Evolutionary conservation across 106 monocot species (phyloP), one percentile per base, ranked within the genome.

Genomic region (Allium fistulosum): DNA sequence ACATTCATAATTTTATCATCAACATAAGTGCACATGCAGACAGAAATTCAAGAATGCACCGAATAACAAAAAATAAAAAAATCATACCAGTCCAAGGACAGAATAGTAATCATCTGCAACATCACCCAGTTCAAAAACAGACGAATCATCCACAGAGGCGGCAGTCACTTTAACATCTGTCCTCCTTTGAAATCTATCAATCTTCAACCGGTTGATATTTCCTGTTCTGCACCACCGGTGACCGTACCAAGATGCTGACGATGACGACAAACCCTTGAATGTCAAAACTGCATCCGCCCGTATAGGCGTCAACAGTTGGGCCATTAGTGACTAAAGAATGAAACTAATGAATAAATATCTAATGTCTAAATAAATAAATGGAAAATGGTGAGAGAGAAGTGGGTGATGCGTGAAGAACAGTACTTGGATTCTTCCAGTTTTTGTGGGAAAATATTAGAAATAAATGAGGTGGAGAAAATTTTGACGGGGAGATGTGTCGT

Each of bases 91-190:
- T 10, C 74, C 74, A 14, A 74, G 74, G 50, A 74, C 74, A 57
- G 57, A 57, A 51, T 74, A 74, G 63, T 74, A 74, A 17, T 59
- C 74, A 58, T 74, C 74, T n/a, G 66, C 66, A 58, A 49, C 65
- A 10, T 48, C 74, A 14, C 58, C 57, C 48, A 17, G n/a, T 15
- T 7, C 48, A n/a, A 48, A 37, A 37, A 37, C 37, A 37, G 37
- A 45, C 17, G 74, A 58, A 49, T 14, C 74, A 18, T 73, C 73
- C 2, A 57, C 53, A 12, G 47, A 11, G 11, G 72, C 22, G 18
- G 66, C 64, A 12, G 11, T 46, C 11, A 65, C 26, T 14, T 12
- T 26, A 46, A 17, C 58, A 57, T 46, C 49, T 15, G 58, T 57
- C n/a, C 45, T 65, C 48, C 56, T 22, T 8, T 57, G 65, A 17